A percentile compares a stretch with the other conserved stretches of the same genome.
Evolutionary conservation across 2,329 filamentous ascomycete species (phyloP).

Genomic region (Anthostomella pinea): DNA sequence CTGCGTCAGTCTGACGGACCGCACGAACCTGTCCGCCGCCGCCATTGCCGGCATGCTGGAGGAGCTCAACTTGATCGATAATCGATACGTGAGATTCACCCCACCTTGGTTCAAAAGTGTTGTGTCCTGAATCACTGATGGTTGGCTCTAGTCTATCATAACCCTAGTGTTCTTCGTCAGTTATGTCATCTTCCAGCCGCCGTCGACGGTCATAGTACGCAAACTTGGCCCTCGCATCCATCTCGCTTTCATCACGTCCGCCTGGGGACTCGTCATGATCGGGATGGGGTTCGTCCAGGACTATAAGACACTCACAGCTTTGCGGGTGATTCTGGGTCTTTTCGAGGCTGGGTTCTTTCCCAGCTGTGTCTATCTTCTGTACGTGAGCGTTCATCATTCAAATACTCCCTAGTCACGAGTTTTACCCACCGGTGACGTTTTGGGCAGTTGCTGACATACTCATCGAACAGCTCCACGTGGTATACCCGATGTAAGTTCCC

Average conservation of each 20-base stretch:
- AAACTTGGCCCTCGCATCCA: constrained; percentile 62
- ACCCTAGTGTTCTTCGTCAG: constrained; percentile 73
- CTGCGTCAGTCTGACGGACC: constrained; percentile 74
- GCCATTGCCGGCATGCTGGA: constrained; percentile 63
- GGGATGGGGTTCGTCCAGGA: constrained; percentile 61
- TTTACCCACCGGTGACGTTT: no score
- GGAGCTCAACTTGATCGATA: constrained; percentile 45
- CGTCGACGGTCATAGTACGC: constrained; percentile 66
- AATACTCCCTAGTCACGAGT: background rate
- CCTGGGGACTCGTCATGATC: constrained; percentile 62
- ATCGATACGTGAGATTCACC: constrained; percentile 33
- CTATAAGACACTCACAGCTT: constrained; percentile 50
- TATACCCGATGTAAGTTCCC: constrained; percentile 58
- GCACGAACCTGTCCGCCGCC: constrained; percentile 72
- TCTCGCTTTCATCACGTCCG: constrained; percentile 50
- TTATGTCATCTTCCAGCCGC: constrained; percentile 70
- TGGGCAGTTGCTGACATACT: background rate
- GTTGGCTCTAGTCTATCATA: constrained; percentile 48
- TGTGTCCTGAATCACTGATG: no score
- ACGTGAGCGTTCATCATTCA: constrained; percentile 5
- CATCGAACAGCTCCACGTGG: constrained; percentile 52
- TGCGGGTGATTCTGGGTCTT: constrained; percentile 59
- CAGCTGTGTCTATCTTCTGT: constrained; percentile 68
- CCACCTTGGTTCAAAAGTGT: background rate
- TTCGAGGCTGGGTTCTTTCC: constrained; percentile 73